A percentile compares a stretch with the other conserved stretches of the same genome.
phyloP scores from a whole-genome alignment of 73 alveolate genomes.

The Urostyla sp. region DNA sequence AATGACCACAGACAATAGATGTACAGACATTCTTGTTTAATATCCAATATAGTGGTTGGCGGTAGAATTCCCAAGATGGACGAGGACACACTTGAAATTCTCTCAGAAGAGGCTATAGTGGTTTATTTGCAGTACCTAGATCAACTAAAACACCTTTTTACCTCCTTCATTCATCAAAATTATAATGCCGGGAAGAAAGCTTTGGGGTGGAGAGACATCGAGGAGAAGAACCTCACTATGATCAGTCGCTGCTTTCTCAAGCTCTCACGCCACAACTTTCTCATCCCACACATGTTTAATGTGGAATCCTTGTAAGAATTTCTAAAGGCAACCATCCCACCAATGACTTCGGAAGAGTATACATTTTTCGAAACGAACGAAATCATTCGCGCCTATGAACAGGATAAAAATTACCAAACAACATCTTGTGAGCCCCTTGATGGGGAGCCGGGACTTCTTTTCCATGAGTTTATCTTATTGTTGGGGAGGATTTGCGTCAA shows the following conservation, averaged over 20 bases:
- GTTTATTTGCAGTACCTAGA: conserved; percentile 58
- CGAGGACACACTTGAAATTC: conserved; percentile 60
- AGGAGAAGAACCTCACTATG: conserved; percentile 65
- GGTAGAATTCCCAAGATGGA: conserved; percentile 74
- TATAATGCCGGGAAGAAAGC: conserved; percentile 54
- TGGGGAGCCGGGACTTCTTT: conserved; percentile 72
- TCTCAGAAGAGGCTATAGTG: conserved; percentile 62
- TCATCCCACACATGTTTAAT: conserved; percentile 79
- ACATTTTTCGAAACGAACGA: conserved; percentile 55
- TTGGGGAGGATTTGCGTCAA: conserved; percentile 69
- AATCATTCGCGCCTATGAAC: conserved; percentile 58
- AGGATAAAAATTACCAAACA: conserved; percentile 36
- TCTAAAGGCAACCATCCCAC: conserved; percentile 70
- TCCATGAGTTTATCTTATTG: conserved; percentile 68
- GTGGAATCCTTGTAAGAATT: conserved; percentile 73
- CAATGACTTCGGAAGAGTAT: conserved; percentile 63
- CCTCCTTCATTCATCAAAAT: conserved; percentile 59
- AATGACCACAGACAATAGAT: conserved; percentile 57
- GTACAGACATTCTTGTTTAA: background rate
- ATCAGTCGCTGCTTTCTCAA: conserved; percentile 72
- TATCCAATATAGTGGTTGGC: conserved; percentile 62
- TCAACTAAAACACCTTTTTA: conserved; percentile 58
- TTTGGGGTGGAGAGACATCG: conserved; percentile 64
- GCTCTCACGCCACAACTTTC: conserved; percentile 44
- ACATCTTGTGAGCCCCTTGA: conserved; percentile 35